A percentile compares a stretch with the other conserved stretches of the same genome.
phyloP scores from a whole-genome alignment of 2,329 filamentous ascomycete species.

The Knufia petricola region DNA sequence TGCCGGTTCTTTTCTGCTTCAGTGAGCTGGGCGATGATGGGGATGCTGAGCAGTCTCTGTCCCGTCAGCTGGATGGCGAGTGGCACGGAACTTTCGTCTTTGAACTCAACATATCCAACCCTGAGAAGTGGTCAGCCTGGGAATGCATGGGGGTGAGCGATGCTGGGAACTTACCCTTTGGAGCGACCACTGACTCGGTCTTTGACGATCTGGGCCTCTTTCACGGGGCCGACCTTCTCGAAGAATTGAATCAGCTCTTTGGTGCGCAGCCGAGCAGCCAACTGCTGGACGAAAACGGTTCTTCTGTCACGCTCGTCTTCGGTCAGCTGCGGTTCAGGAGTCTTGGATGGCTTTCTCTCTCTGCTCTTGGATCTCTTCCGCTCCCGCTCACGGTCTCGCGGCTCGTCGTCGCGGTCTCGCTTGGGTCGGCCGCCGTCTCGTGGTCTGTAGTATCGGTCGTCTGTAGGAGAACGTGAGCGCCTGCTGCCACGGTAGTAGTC shows the following conservation, averaged over 20 bases:
- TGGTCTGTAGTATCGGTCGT: constrained; percentile 48
- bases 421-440: constrained; percentile 35
- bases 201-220: constrained; percentile 97
- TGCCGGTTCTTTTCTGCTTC: constrained; percentile 99
- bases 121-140: constrained; percentile 44
- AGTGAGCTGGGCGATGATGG: constrained; percentile 95
- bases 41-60: constrained; percentile 96
- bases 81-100: constrained; percentile 84
- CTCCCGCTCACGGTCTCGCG: constrained; percentile 41
- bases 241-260: constrained; percentile 93
- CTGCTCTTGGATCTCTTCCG: constrained; percentile 37
- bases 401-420: constrained; percentile 39
- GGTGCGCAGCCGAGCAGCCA: constrained; percentile 84
- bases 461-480: constrained; percentile 61
- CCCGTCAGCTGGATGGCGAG: constrained; percentile 95
- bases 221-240: constrained; percentile 85
- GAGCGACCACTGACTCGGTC: constrained; percentile 93
- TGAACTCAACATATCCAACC: constrained; percentile 99
- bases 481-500: constrained; percentile 57
- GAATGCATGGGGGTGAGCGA: constrained; percentile 5
- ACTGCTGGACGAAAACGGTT: constrained; percentile 96
- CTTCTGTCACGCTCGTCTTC: constrained; percentile 95
- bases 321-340: constrained; percentile 62
- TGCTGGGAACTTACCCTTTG: constrained; percentile 64
- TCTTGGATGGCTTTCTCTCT: constrained; percentile 33